Evolutionary conservation across 2,329 filamentous ascomycete genomes (phyloP), one percentile per base, ranked within the genome.

Genomic region (Lasiodiplodia gonubiensis): DNA sequence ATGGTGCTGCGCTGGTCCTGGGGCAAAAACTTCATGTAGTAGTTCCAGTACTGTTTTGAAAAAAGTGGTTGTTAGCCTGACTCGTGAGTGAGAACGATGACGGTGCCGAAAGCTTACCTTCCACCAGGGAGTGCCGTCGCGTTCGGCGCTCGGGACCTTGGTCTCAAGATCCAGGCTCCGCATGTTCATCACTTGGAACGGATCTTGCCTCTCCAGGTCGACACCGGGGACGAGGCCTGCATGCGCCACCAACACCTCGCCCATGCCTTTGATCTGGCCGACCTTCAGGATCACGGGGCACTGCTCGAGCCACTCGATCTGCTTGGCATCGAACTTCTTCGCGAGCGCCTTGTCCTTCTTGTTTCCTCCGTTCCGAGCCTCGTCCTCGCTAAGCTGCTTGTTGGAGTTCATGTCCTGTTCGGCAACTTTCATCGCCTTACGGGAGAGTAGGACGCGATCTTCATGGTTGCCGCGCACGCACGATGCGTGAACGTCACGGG

Each of bases 401-500:
- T 77, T 71, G 35, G 77, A 75, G n/a, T 70, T 66, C 12, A 75
- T 72, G 52, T 84, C 78, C 37, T 39, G 25, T 11, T 63, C 49
- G 30, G 66, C 78, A 14, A 55, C 46, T n/a, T 37, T 57, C 55
- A 64, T 53, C 10, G 66, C 57, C 33, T 83, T 81, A 69, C 89
- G 86, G 1, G 89, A 85, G 10, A 90, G 84, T n/a, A 98, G 84
- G 23, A 97, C 84, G 25, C 89, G 86, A 77, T 98, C 94, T 77
- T 99, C 95, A 80, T 97, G 92, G 79, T 97, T 97, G 21, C 95
- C 95, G 61, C 94, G 89, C 10, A 98, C 93, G 70, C 89, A 92
- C 35, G 90, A 92, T 25, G 94, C 94, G 61, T 87, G 86, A 46
- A 94, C 80, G 16, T 86, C 80, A 76, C 93, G 91, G 46, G 92